phyloP scores from a whole-genome alignment of 331 rosid genomes.

The Rosa hybrid region DNA sequence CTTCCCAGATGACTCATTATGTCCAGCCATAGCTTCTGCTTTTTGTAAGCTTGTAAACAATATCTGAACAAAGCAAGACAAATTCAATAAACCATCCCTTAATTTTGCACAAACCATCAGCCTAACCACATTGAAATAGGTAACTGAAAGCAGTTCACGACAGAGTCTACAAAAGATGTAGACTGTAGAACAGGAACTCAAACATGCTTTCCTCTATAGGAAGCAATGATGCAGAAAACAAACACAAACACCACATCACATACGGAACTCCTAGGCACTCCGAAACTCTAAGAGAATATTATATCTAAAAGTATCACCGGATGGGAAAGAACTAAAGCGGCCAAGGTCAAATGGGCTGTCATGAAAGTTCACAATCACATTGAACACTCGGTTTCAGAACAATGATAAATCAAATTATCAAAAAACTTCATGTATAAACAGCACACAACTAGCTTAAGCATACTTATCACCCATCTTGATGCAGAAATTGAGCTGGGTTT shows the following conservation, averaged over 20 bases:
- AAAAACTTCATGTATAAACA: not conserved
- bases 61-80: not conserved
- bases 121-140: not conserved
- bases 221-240: not conserved
- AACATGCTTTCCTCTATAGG: not conserved
- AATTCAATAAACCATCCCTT: not conserved
- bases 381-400: not conserved
- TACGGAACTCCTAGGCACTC: not conserved
- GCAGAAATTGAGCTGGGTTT: not conserved
- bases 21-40: slow-evolving; percentile 61
- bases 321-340: not conserved
- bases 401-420: not conserved
- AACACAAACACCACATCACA: not conserved
- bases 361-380: not conserved
- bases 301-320: not conserved
- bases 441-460: not conserved
- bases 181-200: not conserved
- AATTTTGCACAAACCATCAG: not conserved
- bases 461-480: not conserved
- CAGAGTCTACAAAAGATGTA: not conserved
- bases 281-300: not conserved
- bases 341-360: not conserved
- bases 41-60: not conserved
- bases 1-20: slow-evolving; percentile 58
- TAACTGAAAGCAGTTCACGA: not conserved